Percentiles rank a stretch among this genome's conserved stretches.
phyloP scores from a whole-genome alignment of 2,329 filamentous ascomycete species.

The Cercospora sp. region DNA sequence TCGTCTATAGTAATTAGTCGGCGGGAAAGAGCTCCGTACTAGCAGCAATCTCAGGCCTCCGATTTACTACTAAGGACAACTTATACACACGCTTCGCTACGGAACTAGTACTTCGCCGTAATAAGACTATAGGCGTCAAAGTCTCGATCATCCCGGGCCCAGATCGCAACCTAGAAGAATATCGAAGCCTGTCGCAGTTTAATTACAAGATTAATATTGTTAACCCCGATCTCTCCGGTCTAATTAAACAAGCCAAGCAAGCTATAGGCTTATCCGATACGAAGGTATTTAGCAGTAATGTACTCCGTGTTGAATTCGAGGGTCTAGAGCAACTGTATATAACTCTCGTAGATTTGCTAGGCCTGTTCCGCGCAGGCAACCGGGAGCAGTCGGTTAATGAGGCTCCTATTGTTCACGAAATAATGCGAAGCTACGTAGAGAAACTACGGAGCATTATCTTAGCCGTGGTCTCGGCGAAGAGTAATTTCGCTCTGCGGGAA shows the following conservation, averaged over 20 bases:
- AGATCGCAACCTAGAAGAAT: slow-evolving; percentile 3
- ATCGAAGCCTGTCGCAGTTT: background rate
- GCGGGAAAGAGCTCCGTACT: slow-evolving; percentile 64
- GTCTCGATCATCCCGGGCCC: slow-evolving; percentile 12
- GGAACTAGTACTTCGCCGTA: slow-evolving; percentile 30
- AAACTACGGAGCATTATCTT: slow-evolving; percentile 45
- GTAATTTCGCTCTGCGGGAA: slow-evolving; percentile 47
- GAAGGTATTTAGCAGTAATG: slow-evolving; percentile 16
- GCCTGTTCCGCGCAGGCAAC: slow-evolving; percentile 28
- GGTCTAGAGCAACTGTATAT: slow-evolving; percentile 25
- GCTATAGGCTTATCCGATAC: background rate
- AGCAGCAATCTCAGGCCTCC: slow-evolving; percentile 61
- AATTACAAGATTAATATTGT: background rate
- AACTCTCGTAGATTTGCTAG: slow-evolving; percentile 33
- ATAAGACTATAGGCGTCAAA: background rate
- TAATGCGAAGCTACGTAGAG: slow-evolving; percentile 42
- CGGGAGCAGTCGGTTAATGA: slow-evolving; percentile 37
- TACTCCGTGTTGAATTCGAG: slow-evolving; percentile 26
- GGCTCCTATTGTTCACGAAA: slow-evolving; percentile 38
- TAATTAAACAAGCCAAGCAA: background rate
- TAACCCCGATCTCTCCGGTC: background rate
- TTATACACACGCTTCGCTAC: slow-evolving; percentile 53
- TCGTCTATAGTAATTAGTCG: slow-evolving; percentile 61
- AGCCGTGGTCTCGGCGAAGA: slow-evolving; percentile 44
- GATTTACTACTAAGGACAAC: slow-evolving; percentile 57